Conservation (phyloP, 805 yeast species). For the Wickerhamomyces strasburgensis region DNA sequence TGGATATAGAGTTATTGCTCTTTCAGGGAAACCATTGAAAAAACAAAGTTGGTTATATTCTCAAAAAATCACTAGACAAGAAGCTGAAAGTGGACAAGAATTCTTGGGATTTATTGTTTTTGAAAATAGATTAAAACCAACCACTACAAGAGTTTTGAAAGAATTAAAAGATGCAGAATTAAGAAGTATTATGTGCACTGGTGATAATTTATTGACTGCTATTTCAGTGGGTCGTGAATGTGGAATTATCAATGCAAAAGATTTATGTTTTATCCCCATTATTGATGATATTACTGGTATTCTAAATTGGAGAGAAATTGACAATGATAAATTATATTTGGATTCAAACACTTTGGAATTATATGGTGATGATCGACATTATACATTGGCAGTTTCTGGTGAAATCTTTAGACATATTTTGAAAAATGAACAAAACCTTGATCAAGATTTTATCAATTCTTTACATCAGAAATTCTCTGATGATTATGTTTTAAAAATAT, state of each 20-base stretch:
- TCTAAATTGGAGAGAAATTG: conserved; percentile 61
- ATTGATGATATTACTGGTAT: conserved; percentile 33
- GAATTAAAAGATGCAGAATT: conserved; percentile 63
- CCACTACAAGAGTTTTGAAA: conserved; percentile 57
- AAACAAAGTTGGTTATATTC: conserved; percentile 44
- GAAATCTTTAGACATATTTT: conserved; percentile 80
- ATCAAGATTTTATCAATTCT: neutral
- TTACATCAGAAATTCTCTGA: conserved; percentile 21
- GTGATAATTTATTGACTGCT: conserved; percentile 93
- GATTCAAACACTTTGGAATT: conserved; percentile 64
- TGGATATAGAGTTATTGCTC: conserved; percentile 93
- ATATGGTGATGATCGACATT: conserved; percentile 33
- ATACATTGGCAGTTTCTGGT: conserved; percentile 84
- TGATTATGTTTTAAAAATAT: conserved; percentile 46
- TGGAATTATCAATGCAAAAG: conserved; percentile 48
- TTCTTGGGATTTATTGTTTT: conserved; percentile 88
- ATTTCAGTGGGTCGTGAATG: conserved; percentile 89
- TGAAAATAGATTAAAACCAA: conserved; percentile 80
- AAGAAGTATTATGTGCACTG: conserved; percentile 94
- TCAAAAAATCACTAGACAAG: conserved; percentile 51
- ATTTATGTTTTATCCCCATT: conserved; percentile 58
- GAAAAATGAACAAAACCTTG: conserved; percentile 30
- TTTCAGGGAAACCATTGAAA: conserved; percentile 61
- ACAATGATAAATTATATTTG: conserved; percentile 47
- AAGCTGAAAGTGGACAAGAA: conserved; percentile 61